Evolutionary conservation across 225 moss, liverwort and hornwort genomes (phyloP), one percentile per base, ranked within the genome.

Genomic region (Bryum argenteum): DNA sequence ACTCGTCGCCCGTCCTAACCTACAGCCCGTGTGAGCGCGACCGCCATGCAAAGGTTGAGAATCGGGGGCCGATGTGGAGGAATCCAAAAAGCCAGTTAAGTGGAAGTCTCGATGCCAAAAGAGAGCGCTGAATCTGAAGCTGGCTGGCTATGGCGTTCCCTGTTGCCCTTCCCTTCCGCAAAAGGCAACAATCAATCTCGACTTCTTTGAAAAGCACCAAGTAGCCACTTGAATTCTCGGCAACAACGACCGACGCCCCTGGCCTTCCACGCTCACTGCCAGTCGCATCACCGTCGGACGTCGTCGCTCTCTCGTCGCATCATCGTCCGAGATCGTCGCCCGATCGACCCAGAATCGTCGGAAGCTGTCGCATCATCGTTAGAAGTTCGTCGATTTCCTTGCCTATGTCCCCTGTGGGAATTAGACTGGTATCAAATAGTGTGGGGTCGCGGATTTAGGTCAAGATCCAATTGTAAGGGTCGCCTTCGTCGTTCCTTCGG

Each of bases 181-280:
- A 64, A 64, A 45, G 47, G 57, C 45, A 4, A 54, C 64, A 73
- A 73, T 63, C 64, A 64, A 54, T 72, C 72, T 52, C 41, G 64
- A 42, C 73, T 73, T 73, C 64, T 33, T 33, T 55, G 54, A 64
- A 13, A 73, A 73, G 64, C 73, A 63, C 65, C 33, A 56, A 56
- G 65, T 65, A 66, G 74, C 66, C 74, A 74, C 74, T 74, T 48
- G 74, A 74, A 74, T 66, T 74, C 74, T 66, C 74, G 58, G 74
- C 66, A 20, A 66, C 66, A 48, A 48, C 15, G 48, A 48, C 48
- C 48, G 39, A 66, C 66, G 59, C 48, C 74, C n/a, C 48, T 47
- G 20, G 14, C 57, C 57, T 23, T 22, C 24, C 11, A 12, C 8
- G 41, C 42, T 39, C 58, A 9, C 47, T 74, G 66, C n/a, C 66